Evolutionary conservation across 2,329 filamentous ascomycete species (phyloP).

Genomic region (Nectriaceae sp.): DNA sequence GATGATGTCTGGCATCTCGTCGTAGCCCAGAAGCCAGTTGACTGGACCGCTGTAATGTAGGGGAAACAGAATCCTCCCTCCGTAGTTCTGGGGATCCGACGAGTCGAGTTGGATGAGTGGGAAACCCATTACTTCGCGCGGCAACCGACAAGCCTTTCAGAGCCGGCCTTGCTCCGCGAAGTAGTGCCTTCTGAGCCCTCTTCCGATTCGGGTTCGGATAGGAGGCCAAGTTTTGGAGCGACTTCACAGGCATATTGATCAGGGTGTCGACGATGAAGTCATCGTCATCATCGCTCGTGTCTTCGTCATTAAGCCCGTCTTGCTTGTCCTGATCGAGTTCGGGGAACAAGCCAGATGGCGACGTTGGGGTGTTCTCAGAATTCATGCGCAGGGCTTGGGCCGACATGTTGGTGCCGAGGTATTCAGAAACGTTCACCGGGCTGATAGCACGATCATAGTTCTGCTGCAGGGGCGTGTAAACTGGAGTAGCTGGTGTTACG

Average conservation of each 20-base stretch:
- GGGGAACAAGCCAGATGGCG: slow-evolving; percentile 19
- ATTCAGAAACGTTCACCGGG: slow-evolving; percentile 34
- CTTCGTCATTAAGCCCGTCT: background rate
- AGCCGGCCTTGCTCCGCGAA: slow-evolving; percentile 31
- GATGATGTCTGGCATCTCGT: no score
- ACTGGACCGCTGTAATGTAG: slow-evolving; percentile 4
- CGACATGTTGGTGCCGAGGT: slow-evolving; percentile 28
- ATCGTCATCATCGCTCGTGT: slow-evolving; percentile 32
- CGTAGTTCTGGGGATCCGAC: slow-evolving; percentile 9
- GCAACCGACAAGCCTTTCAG: slow-evolving; percentile 5
- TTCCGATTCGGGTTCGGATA: slow-evolving; percentile 58
- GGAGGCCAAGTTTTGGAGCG: slow-evolving; percentile 55
- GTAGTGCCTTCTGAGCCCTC: slow-evolving; percentile 49
- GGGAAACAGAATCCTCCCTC: slow-evolving; percentile 6
- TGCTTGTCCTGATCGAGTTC: slow-evolving; percentile 15
- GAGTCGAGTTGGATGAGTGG: background rate
- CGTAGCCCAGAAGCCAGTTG: background rate
- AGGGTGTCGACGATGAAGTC: slow-evolving; percentile 33
- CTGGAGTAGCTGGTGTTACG: slow-evolving; percentile 28
- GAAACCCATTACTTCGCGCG: background rate
- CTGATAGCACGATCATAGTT: slow-evolving; percentile 55
- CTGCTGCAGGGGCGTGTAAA: slow-evolving; percentile 56
- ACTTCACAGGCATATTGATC: slow-evolving; percentile 47
- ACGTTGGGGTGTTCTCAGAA: slow-evolving; percentile 27
- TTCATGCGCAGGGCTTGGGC: slow-evolving; percentile 27